These are phyloP conservation scores for Beauveria rudraprayagi DNA, from an alignment of 2,329 filamentous ascomycete species.

Conservation along the genomic window DNA sequence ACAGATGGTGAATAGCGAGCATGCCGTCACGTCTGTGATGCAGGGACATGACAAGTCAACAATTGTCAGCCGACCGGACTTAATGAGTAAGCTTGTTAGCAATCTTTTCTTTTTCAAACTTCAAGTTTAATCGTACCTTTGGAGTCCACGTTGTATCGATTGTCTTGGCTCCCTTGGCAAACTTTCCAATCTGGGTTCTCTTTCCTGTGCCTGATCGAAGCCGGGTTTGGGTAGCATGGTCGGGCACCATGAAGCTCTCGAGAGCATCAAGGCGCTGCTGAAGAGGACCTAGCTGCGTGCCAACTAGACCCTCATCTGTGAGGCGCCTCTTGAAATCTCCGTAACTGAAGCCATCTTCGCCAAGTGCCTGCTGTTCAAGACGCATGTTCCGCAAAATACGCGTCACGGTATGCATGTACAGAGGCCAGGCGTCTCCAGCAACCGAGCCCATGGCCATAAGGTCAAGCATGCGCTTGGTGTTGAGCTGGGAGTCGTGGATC, in stretches of 20 bases:
- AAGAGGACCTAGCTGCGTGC: slow-evolving; percentile 46
- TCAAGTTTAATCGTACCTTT: neutral
- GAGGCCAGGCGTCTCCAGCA: slow-evolving; percentile 33
- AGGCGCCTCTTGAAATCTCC: slow-evolving; percentile 31
- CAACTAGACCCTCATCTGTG: slow-evolving; percentile 14
- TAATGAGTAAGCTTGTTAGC: neutral
- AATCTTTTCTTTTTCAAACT: neutral
- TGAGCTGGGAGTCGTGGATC: slow-evolving; percentile 44
- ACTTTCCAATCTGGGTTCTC: neutral
- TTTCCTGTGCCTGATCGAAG: neutral
- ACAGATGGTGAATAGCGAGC: slow-evolving; percentile 61
- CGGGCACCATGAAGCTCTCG: slow-evolving; percentile 50
- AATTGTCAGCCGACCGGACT: slow-evolving; percentile 50
- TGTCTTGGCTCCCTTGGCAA: neutral
- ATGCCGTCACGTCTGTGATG: slow-evolving; percentile 55
- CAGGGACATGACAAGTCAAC: slow-evolving; percentile 65
- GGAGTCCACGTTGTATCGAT: slow-evolving; percentile 6
- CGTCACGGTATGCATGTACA: slow-evolving; percentile 50
- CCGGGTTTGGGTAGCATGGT: neutral
- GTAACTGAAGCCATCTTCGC: slow-evolving; percentile 39
- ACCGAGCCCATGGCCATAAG: slow-evolving; percentile 45
- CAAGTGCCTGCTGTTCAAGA: slow-evolving; percentile 31
- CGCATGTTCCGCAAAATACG: slow-evolving; percentile 51
- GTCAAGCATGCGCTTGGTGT: slow-evolving; percentile 49
- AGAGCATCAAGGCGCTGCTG: slow-evolving; percentile 52